Percentiles rank a stretch among this genome's conserved stretches.
Evolutionary conservation across 176 grass and related monocot genomes (phyloP).

Genomic region (Oryza longistaminata): DNA sequence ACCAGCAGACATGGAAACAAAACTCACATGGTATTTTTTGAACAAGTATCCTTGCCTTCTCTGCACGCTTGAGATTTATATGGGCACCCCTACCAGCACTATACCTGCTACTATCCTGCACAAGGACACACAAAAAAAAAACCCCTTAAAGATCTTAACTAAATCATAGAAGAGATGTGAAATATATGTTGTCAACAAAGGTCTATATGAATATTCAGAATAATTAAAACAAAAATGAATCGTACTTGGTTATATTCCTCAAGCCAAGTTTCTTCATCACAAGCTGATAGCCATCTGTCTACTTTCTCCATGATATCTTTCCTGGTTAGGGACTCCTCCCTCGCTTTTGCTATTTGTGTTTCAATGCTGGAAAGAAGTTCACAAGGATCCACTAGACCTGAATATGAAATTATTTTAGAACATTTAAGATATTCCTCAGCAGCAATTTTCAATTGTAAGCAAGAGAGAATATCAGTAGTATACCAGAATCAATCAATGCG

Average conservation of each 20-base stretch:
- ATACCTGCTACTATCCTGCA: constrained; percentile 87
- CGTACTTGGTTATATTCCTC: constrained; percentile 89
- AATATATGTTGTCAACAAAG: constrained; percentile 18
- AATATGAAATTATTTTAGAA: constrained; percentile 24
- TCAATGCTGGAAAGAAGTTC: constrained; percentile 92
- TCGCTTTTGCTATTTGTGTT: constrained; percentile 72
- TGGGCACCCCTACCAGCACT: constrained; percentile 82
- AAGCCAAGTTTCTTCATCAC: constrained; percentile 96
- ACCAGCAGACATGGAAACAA: constrained; percentile 24
- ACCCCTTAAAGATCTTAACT: constrained; percentile 15
- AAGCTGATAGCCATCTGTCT: constrained; percentile 78
- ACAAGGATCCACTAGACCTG: constrained; percentile 95
- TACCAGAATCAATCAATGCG: constrained; percentile 93
- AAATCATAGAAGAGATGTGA: neutral
- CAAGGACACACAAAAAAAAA: neutral
- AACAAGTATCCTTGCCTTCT: constrained; percentile 79
- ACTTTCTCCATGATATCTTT: constrained; percentile 90
- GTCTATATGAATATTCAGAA: constrained; percentile 8
- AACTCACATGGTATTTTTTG: constrained; percentile 89
- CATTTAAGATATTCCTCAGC: constrained; percentile 29
- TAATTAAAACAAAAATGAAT: constrained; percentile 18
- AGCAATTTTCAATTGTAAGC: constrained; percentile 24
- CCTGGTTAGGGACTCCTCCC: constrained; percentile 72
- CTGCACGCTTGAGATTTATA: constrained; percentile 90
- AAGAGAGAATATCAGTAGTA: constrained; percentile 14